Evolutionary conservation across 306 rosid species (phyloP), one percentile per base, ranked within the genome.

Genomic region (Gynostemma pentaphyllum): DNA sequence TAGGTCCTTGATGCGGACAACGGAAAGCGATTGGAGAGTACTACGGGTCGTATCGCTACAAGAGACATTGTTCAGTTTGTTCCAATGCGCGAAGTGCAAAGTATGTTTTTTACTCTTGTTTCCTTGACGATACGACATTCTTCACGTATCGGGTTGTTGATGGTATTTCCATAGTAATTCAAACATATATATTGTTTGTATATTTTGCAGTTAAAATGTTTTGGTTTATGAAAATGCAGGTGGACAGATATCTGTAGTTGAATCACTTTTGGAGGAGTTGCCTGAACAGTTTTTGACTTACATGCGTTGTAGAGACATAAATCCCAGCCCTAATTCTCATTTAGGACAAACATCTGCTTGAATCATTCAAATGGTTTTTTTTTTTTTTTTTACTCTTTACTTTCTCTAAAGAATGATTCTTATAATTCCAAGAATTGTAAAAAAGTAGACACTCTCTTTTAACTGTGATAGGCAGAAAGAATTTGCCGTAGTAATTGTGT

Each of bases 51-150:
- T 46, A 19, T 84, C 11, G 90, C 98, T 12, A 79, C 96, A 12
- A 68, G 87, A 45, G 98, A 92, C 62, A 81, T 88, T 0, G 94
- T 92, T 21, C 98, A 92, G 68, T 92, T 92, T 79, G 90, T 92
- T 48, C 83, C 94, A 0, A 84, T 88, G 85, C 75, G 82, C 66
- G 82, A 84, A 55, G 88, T 88, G 42, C 85, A 84, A 2, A 72
- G 98, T 88, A 47, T 77, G 95, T 72, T 42, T 24, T 14, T 18
- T 16, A 24, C 2, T 37, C 44, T 50, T 16, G 2, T 18, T 22
- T 34, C 2, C 45, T 45, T 14, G n/a, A n/a, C n/a, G n/a, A n/a
- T n/a, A n/a, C n/a, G n/a, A n/a, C n/a, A n/a, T n/a, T n/a, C n/a
- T n/a, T n/a, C n/a, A n/a, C n/a, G n/a, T n/a, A n/a, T n/a, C n/a